Base-by-base conservation (phyloP, 176 grass and related monocot species). In the Neostapfia colusana region DNA sequence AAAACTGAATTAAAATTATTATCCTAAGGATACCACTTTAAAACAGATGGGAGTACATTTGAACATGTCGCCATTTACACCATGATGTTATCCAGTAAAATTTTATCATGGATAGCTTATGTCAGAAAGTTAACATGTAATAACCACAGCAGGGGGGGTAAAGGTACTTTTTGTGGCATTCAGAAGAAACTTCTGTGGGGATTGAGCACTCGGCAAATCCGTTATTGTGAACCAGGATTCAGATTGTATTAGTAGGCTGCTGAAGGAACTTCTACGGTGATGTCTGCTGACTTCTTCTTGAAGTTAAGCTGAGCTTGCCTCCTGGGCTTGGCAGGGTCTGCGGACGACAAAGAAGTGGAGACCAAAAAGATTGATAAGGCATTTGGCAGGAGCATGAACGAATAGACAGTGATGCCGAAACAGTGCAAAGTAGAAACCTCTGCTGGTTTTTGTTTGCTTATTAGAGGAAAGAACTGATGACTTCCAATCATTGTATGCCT, bases 401-500 rank as follows among this genome's bases (percentile, higher is more conserved):
- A 51, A 11, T 38, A 48, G 1, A 26, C 25, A 23, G 5, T 4
- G 26, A 46, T 34, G 59, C 16, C 16, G 40, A 41, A 79, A 14
- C 7, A n/a, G 58, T 69, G 0, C 18, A n/a, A 75, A 34, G 36
- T 69, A 18, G 37, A 48, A 56, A 95, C 95, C 95, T 92, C 80
- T 60, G 28, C 88, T 90, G 24, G 43, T 64, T 82, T 92, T 90
- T 20, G 50, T 68, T 79, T 90, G 67, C 76, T 92, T 85, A 69
- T 92, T 99, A 42, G 92, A 84, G 10, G 89, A 95, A 64, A 99
- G 41, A 77, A 92, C 95, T 11, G 89, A 72, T 14, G 85, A 85
- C 65, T 95, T 99, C 92, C 95, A 99, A 7, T 92, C 61, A 16
- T 95, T 73, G 63, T 99, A 95, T 7, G 72, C 85, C 63, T 88